These are phyloP conservation scores for Cairneyella variabilis DNA, from an alignment of 495 filamentous ascomycete species.

Conservation along the genomic window DNA sequence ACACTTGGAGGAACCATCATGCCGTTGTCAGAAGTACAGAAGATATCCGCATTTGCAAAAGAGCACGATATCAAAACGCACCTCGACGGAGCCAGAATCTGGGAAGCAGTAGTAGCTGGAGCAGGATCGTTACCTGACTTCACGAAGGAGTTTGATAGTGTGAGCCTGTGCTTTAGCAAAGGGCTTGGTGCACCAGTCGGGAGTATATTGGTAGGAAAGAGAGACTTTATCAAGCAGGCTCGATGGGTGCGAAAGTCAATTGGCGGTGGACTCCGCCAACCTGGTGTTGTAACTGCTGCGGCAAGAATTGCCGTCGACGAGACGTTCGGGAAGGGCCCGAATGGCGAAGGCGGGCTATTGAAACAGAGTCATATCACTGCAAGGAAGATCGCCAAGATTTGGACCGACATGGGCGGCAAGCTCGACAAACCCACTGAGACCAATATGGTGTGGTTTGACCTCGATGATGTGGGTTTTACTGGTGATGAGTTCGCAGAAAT, in stretches of 20 bases:
- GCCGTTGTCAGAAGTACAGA: constrained; percentile 64
- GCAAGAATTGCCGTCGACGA: constrained; percentile 60
- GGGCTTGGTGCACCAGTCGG: constrained; percentile 87
- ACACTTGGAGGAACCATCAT: constrained; percentile 75
- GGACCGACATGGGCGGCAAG: constrained; percentile 61
- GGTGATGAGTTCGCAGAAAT: constrained; percentile 42
- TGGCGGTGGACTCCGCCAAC: constrained; percentile 78
- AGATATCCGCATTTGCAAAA: constrained; percentile 68
- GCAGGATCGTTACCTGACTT: constrained; percentile 64
- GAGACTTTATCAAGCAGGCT: constrained; percentile 64
- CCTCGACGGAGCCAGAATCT: constrained; percentile 81
- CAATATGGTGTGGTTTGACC: constrained; percentile 92
- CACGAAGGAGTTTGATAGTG: constrained; percentile 68
- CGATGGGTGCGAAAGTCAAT: constrained; percentile 80
- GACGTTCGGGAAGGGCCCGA: constrained; percentile 59
- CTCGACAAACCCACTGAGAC: constrained; percentile 66
- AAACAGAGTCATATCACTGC: constrained; percentile 58
- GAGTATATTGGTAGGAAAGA: constrained; percentile 67
- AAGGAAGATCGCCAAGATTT: constrained; percentile 57
- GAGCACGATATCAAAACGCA: constrained; percentile 67
- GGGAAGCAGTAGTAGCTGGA: constrained; percentile 65
- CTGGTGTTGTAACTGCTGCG: constrained; percentile 56
- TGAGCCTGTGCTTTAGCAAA: constrained; percentile 85
- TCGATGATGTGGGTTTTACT: constrained; percentile 48
- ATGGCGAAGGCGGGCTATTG: constrained; percentile 63